These are phyloP conservation scores for Ciborinia camelliae DNA, from an alignment of 2,329 filamentous ascomycete genomes.

Conservation along the genomic window DNA sequence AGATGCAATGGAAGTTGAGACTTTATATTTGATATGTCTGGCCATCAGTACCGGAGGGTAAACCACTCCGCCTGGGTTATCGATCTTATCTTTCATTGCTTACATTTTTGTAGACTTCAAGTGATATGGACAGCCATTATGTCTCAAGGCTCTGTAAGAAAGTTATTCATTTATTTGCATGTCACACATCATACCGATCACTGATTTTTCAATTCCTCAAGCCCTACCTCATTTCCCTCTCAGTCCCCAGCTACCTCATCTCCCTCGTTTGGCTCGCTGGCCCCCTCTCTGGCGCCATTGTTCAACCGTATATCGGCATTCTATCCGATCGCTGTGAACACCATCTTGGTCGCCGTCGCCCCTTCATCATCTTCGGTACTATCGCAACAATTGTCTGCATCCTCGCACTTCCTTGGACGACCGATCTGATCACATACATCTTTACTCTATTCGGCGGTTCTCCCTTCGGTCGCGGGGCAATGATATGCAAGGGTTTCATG, in stretches of 20 bases:
- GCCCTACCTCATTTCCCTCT: slow-evolving; percentile 42
- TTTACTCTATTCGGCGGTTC: not conserved
- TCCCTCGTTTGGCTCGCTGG: slow-evolving; percentile 55
- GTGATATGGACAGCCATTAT: slow-evolving; percentile 22
- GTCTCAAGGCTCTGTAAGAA: slow-evolving; percentile 21
- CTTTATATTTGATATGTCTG: slow-evolving; percentile 9
- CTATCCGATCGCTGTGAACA: slow-evolving; percentile 49
- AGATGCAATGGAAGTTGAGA: not conserved
- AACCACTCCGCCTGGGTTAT: not conserved
- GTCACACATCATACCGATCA: not conserved
- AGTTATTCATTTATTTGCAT: not conserved
- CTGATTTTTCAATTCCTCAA: slow-evolving; percentile 10
- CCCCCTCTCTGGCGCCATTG: slow-evolving; percentile 49
- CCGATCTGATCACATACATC: slow-evolving; percentile 38
- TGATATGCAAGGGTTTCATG: slow-evolving; percentile 4
- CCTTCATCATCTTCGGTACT: slow-evolving; percentile 51
- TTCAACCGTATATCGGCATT: slow-evolving; percentile 53
- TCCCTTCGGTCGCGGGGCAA: not conserved
- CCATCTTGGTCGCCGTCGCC: slow-evolving; percentile 45
- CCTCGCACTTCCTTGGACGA: slow-evolving; percentile 49
- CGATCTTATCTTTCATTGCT: not conserved
- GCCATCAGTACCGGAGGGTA: slow-evolving; percentile 20
- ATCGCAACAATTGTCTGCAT: slow-evolving; percentile 48
- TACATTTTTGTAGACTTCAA: slow-evolving; percentile 16
- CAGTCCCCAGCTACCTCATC: slow-evolving; percentile 49